Percentiles rank a stretch among this genome's conserved stretches.
Evolutionary conservation across 208 protist species (phyloP).

Genomic region (Borovskyia barvae): DNA sequence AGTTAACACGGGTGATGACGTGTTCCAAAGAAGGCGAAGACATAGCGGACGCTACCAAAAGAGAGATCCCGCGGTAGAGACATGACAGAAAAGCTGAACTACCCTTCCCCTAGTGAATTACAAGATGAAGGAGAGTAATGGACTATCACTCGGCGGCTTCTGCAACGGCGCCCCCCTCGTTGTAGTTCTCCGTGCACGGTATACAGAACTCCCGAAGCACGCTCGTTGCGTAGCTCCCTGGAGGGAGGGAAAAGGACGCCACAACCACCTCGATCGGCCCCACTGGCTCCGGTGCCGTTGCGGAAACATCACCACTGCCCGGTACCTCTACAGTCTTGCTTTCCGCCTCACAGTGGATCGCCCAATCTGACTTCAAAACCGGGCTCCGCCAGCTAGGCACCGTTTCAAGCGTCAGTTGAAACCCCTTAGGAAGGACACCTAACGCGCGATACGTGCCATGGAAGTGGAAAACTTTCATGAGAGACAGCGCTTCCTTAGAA

Average conservation of each 20-base stretch:
- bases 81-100: too few relatives aligned
- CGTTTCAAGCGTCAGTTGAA: conserved; percentile 28
- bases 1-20: too few relatives aligned
- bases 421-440: conserved; percentile 39
- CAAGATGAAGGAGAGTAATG: too few relatives aligned
- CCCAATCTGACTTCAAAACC: conserved; percentile 71
- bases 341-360: conserved; percentile 12
- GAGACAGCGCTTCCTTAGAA: conserved; percentile 18
- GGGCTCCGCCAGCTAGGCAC: conserved; percentile 38
- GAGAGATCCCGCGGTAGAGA: too few relatives aligned
- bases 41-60: too few relatives aligned
- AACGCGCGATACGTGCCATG: conserved; percentile 86
- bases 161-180: conserved; percentile 5
- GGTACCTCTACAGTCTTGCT: not conserved
- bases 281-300: conserved; percentile 12
- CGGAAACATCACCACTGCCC: not conserved
- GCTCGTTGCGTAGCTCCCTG: conserved; percentile 85
- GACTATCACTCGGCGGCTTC: too few relatives aligned
- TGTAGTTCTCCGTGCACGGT: conserved; percentile 40
- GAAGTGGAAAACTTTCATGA: conserved; percentile 85
- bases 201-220: conserved; percentile 80
- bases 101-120: too few relatives aligned
- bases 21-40: too few relatives aligned
- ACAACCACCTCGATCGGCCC: conserved; percentile 38
- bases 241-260: conserved; percentile 72